A percentile compares a stretch with the other conserved stretches of the same genome.
Evolutionary conservation across 2,329 filamentous ascomycete genomes (phyloP).

Genomic region (Domatiomyces catenatus): DNA sequence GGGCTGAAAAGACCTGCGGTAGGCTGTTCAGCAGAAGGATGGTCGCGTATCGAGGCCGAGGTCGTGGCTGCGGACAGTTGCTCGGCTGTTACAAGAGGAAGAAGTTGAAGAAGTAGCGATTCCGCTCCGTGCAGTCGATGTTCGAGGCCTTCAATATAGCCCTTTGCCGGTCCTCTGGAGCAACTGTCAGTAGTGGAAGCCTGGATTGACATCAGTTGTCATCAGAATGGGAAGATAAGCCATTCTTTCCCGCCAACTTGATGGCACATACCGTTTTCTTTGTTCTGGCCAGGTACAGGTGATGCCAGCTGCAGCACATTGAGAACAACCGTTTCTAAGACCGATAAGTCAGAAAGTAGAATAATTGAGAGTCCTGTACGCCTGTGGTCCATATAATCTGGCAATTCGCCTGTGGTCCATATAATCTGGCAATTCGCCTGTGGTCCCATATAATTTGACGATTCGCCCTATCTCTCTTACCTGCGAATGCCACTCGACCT

Average conservation of each 20-base stretch:
- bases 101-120: slow-evolving; percentile 24
- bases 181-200: slow-evolving; percentile 1
- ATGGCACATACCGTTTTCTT: slow-evolving; percentile 11
- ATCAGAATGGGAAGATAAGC: neutral
- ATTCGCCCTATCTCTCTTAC: neutral
- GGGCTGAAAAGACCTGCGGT: slow-evolving; percentile 5
- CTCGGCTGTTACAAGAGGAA: slow-evolving; percentile 21
- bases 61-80: slow-evolving; percentile 20
- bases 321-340: slow-evolving; percentile 11
- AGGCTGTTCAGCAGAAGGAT: neutral
- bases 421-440: too few species aligned
- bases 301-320: slow-evolving; percentile 12
- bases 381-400: too few species aligned
- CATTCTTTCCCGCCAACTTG: neutral
- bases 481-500: neutral
- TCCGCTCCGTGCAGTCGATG: slow-evolving; percentile 30
- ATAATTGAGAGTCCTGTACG: neutral
- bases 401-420: too few species aligned
- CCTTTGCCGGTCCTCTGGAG: slow-evolving; percentile 32
- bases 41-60: neutral
- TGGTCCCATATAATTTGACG: neutral
- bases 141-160: slow-evolving; percentile 31
- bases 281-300: slow-evolving; percentile 15
- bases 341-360: neutral
- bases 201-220: neutral